Evolutionary conservation across 2,329 filamentous ascomycete species (phyloP).

Genomic region (Aspergillus aculeatus): DNA sequence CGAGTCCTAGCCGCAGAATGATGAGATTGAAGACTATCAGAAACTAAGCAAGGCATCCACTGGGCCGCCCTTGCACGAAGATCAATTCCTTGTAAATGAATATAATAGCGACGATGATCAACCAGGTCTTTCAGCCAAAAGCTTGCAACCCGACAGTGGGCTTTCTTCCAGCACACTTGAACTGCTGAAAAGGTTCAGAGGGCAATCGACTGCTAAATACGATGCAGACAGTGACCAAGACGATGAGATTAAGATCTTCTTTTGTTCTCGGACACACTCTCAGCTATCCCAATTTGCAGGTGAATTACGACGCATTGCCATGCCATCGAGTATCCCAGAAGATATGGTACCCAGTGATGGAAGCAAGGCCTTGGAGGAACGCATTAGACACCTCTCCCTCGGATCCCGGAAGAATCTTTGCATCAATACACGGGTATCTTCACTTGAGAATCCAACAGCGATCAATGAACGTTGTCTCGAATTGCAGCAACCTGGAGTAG

Average conservation of each 20-base stretch:
- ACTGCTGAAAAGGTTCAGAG: constrained; percentile 67
- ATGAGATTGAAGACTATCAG: constrained; percentile 19
- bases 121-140: constrained; percentile 24
- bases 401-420: constrained; percentile 86
- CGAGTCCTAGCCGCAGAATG: neutral
- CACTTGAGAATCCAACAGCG: constrained; percentile 67
- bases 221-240: constrained; percentile 50
- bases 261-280: constrained; percentile 89
- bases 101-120: constrained; percentile 64
- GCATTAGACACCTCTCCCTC: constrained; percentile 76
- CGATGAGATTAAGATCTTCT: constrained; percentile 77
- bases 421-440: constrained; percentile 79
- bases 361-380: constrained; percentile 49
- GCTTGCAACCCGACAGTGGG: constrained; percentile 41
- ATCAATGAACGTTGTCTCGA: constrained; percentile 95
- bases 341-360: constrained; percentile 24
- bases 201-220: constrained; percentile 26
- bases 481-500: constrained; percentile 69
- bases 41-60: constrained; percentile 24
- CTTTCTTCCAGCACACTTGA: constrained; percentile 74
- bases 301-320: constrained; percentile 73
- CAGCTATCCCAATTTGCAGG: constrained; percentile 85
- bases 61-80: constrained; percentile 48
- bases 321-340: constrained; percentile 69
- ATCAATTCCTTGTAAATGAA: constrained; percentile 73